Conservation (phyloP, 306 rosid genomes). For the Fragaria iinumae region DNA sequence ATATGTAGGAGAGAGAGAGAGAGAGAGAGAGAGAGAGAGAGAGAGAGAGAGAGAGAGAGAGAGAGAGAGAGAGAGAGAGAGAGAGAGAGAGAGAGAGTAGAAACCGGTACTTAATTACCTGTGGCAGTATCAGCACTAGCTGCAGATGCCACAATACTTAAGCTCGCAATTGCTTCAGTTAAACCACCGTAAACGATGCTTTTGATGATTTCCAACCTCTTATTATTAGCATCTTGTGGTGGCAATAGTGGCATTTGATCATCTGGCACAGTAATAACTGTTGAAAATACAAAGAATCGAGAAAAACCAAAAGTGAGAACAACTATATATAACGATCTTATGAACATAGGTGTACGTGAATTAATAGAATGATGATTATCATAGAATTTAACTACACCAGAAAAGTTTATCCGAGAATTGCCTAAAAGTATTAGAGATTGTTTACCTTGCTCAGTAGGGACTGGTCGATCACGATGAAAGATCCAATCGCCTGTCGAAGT, state of each 20-base stretch:
- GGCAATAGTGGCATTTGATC: neutral
- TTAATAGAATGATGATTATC: neutral
- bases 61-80: no score
- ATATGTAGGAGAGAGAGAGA: no score
- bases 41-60: no score
- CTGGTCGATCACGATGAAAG: slow-evolving; percentile 13
- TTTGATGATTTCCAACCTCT: slow-evolving; percentile 51
- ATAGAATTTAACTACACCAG: neutral
- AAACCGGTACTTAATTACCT: slow-evolving; percentile 34
- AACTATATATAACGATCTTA: neutral
- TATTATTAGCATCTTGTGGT: slow-evolving; percentile 1
- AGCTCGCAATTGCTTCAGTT: slow-evolving; percentile 63
- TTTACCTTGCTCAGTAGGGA: slow-evolving; percentile 38
- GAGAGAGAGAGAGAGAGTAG: neutral
- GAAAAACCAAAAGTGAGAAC: slow-evolving; percentile 1
- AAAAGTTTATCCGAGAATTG: neutral
- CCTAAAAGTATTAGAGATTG: neutral
- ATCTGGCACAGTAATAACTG: neutral
- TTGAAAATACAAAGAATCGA: neutral
- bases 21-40: no score
- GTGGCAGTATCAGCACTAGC: slow-evolving; percentile 60
- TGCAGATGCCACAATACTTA: slow-evolving; percentile 81
- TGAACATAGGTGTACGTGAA: neutral
- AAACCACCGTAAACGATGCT: slow-evolving; percentile 81
- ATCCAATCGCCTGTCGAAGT: slow-evolving; percentile 48